Base-by-base conservation (phyloP, 2,329 filamentous ascomycete species). In the Aaosphaeria arxii region DNA sequence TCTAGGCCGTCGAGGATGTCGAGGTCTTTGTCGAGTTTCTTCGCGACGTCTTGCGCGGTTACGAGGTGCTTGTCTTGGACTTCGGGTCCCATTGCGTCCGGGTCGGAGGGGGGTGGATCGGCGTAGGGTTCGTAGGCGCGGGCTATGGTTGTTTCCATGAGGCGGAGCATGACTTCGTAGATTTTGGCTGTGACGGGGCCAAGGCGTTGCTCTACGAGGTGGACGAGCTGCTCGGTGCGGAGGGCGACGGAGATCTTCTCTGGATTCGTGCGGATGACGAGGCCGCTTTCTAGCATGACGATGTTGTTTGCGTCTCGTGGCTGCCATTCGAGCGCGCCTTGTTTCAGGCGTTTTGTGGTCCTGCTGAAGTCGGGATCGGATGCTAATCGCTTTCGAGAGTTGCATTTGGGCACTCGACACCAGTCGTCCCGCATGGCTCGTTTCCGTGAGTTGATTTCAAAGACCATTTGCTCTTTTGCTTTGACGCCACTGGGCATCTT, bases 201-300 rank as follows among this genome's bases (percentile, higher is more conserved):
- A 17, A 94, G 79, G 31, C 81, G 77, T 45, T 87, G 82, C 44
- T 84, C 79, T 1, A 85, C 89, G 48, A 91, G 81, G n/a, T 84
- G 78, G 45, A 86, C 83, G 3, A 97, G 83, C 17, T 84, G 83
- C 54, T 86, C 81, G 59, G 90, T 96, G 48, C 92, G 88, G 53
- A 96, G 77, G 43, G 88, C 85, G 7, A 96, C 88, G 5, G 86
- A 77, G 50, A 90, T 89, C 68, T 92, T 95, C 47, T 91, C 87
- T 61, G 89, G 86, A 64, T 96, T 96, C 46, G 96, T 77, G 30
- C 86, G 83, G 43, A 97, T 76, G 33, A 91, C 79, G 54, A 91
- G 76, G 49, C 87, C 6, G 5, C 28, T 40, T 30, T 47, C 31
- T n/a, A 47, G 40, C 24, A 42, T 7, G n/a, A 38, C 40, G 7